A percentile compares a stretch with the other conserved stretches of the same genome.
Conservation (phyloP, 257 asterid genomes). For the Phtheirospermum japonicum region DNA sequence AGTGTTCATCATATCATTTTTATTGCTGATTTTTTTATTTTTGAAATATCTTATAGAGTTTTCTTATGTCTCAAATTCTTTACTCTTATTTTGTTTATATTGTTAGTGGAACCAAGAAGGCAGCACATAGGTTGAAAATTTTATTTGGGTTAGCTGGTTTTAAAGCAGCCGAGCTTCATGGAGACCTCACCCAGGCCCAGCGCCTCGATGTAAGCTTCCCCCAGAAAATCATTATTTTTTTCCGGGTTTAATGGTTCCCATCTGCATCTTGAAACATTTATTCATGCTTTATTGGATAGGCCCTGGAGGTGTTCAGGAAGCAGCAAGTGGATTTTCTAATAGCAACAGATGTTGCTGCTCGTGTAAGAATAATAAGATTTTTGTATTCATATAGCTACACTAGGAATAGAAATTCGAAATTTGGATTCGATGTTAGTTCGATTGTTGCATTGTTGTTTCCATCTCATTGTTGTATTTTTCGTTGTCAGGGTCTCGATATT, state of each 20-base stretch:
- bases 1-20: too few species aligned
- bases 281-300: constrained; percentile 44
- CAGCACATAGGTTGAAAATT: constrained; percentile 91
- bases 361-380: constrained; percentile 54
- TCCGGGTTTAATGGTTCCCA: constrained; percentile 10
- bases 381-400: constrained; percentile 4
- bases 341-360: constrained; percentile 94
- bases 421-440: background rate
- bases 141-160: constrained; percentile 89
- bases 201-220: constrained; percentile 60
- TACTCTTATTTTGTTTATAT: constrained; percentile 24
- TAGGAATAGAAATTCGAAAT: background rate
- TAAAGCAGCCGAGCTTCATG: constrained; percentile 95
- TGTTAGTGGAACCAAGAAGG: constrained; percentile 86
- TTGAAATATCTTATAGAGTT: too few species aligned
- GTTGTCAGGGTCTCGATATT: constrained; percentile 85
- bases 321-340: constrained; percentile 86
- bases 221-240: constrained; percentile 8
- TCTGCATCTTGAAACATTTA: constrained; percentile 17
- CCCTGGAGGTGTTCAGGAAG: constrained; percentile 82
- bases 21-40: too few species aligned
- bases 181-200: constrained; percentile 92
- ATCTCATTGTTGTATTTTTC: constrained; percentile 22
- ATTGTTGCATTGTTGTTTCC: constrained; percentile 11
- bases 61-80: too few species aligned